Conservation (phyloP, 2,329 filamentous ascomycete genomes). For the Aspergillus viridinutans region DNA sequence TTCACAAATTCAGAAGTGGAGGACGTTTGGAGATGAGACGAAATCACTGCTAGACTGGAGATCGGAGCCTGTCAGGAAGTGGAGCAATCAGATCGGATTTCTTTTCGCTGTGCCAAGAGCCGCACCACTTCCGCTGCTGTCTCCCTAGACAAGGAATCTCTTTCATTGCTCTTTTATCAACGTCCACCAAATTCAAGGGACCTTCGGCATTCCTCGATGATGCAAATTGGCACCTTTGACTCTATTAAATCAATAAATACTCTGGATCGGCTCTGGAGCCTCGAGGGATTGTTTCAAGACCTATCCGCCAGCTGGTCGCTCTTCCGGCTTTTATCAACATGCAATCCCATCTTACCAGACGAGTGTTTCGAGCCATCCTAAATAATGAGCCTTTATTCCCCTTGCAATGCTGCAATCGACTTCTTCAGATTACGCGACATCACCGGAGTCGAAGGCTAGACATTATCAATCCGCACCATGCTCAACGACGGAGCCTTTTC, state of each 20-base stretch:
- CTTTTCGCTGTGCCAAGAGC: slow-evolving; percentile 30
- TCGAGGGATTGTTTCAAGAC: background rate
- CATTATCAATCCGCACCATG: slow-evolving; percentile 33
- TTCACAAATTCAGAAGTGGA: background rate
- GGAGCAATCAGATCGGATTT: slow-evolving; percentile 20
- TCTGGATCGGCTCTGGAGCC: background rate
- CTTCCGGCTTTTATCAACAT: slow-evolving; percentile 23
- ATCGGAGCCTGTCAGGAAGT: slow-evolving; percentile 3
- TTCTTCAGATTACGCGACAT: slow-evolving; percentile 29
- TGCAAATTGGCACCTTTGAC: background rate
- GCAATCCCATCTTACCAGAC: slow-evolving; percentile 43
- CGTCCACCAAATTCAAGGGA: background rate
- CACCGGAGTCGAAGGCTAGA: slow-evolving; percentile 26
- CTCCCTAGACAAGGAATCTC: slow-evolving; percentile 1
- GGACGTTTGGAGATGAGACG: background rate
- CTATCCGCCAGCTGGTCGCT: background rate
- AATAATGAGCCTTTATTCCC: slow-evolving; percentile 42
- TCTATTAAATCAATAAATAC: background rate
- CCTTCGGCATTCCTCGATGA: background rate
- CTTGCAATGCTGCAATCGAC: slow-evolving; percentile 32
- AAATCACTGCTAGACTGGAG: background rate
- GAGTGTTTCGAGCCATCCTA: slow-evolving; percentile 43
- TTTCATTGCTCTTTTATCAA: background rate
- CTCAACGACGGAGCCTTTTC: slow-evolving; percentile 29
- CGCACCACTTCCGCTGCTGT: slow-evolving; percentile 16